Base-by-base conservation (phyloP, 441 rosid species). In the Isatis lusitanica region DNA sequence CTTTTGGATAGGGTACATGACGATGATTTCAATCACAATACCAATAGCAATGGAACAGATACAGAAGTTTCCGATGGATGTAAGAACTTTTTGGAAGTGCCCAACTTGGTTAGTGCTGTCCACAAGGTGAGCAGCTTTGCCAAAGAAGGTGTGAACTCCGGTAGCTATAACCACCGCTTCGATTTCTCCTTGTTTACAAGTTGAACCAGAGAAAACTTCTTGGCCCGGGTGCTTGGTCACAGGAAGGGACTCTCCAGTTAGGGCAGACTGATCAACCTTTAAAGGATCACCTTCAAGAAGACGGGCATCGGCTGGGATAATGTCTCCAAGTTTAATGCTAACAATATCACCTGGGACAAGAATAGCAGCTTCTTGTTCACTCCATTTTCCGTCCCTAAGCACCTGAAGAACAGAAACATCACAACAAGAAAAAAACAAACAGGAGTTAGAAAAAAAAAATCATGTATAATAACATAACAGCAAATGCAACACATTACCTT, bases 21-120 rank as follows among this genome's bases (percentile, higher is more conserved):
- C 98, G 12, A 93, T 65, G 76, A 93, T 66, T 83, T 93, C 98
- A 72, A 90, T 50, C 73, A 85, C 50, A 83, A 93, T 91, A 51
- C 98, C 98, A 52, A 83, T 24, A 0, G 97, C 97, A 36, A 93
- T 93, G 18, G 98, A 93, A 67, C 98, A 93, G 66, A 93, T 93
- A 75, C 98, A 93, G 85, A 93, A 93, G 87, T 93, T 93, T 67
- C 98, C 98, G 24, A 93, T 93, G n/a, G 98, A 82, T 36, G 96
- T 91, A 48, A 94, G 97, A 72, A 94, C 98, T 76, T 81, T 85
- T 79, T 94, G 97, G 85, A 94, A 94, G 74, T 87, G 90, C 6
- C 90, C 90, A 10, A 87, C 86, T 69, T 87, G 81, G 84, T 87
- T 85, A 16, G 90, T 87, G 80, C 88, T 87, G 79, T 87, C 90